Conservation (phyloP, 495 filamentous ascomycete species). For the Extremus antarcticus region DNA sequence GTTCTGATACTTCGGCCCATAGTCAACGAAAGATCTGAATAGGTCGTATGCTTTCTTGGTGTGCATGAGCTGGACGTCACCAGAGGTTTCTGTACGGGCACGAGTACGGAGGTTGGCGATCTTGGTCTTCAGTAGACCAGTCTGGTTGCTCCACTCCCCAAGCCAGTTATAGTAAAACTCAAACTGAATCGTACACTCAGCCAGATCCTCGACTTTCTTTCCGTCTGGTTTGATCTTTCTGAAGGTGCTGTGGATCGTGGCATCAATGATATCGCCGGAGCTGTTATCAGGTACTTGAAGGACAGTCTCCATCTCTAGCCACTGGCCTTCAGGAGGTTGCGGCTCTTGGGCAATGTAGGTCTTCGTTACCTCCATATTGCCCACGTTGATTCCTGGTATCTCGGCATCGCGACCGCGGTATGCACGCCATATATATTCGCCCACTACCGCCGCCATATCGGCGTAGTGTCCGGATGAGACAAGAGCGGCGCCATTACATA, state of each 20-base stretch:
- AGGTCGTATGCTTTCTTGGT: conserved; percentile 35
- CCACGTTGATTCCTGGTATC: conserved; percentile 36
- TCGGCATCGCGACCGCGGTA: conserved; percentile 22
- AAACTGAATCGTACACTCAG: conserved; percentile 28
- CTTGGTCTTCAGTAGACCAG: conserved; percentile 35
- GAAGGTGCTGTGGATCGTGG: conserved; percentile 20
- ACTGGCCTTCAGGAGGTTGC: conserved; percentile 25
- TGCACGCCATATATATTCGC: conserved; percentile 34
- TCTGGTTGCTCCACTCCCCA: conserved; percentile 33
- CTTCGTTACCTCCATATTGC: conserved; percentile 30
- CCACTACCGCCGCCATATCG: conserved; percentile 37
- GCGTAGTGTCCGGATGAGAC: conserved; percentile 35
- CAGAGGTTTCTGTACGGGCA: conserved; percentile 27
- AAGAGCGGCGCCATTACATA: conserved; percentile 29
- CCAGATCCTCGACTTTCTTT: conserved; percentile 26
- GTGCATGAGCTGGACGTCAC: conserved; percentile 27
- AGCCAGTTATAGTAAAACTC: conserved; percentile 28
- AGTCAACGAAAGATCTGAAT: conserved; percentile 34
- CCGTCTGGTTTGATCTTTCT: conserved; percentile 30
- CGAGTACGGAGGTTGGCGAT: conserved; percentile 27
- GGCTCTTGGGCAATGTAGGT: conserved; percentile 27
- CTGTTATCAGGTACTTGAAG: conserved; percentile 17
- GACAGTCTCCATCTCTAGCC: conserved; percentile 32
- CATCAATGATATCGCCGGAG: conserved; percentile 1
- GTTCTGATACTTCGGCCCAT: conserved; percentile 29